Conservation (phyloP, 2,329 filamentous ascomycete species). For the Exophiala sp. region DNA sequence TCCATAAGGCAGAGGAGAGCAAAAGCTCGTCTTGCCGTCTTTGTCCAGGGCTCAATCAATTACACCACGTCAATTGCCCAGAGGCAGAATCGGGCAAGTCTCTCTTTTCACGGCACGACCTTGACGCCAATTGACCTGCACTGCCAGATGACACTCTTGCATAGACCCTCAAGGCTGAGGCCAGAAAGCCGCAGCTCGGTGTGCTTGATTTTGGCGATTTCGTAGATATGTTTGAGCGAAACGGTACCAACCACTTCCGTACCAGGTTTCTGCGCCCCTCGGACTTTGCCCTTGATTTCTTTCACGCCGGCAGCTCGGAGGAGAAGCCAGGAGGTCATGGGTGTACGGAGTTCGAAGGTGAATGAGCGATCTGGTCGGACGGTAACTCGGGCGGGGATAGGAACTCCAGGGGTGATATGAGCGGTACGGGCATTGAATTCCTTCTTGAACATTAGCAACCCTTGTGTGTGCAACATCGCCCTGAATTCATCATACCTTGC, state of each 20-base stretch:
- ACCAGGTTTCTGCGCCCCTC: constrained; percentile 68
- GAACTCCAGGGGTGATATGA: constrained; percentile 73
- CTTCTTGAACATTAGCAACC: constrained; percentile 43
- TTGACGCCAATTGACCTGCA: constrained; percentile 69
- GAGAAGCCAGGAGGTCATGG: constrained; percentile 85
- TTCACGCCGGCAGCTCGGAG: constrained; percentile 74
- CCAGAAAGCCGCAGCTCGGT: constrained; percentile 68
- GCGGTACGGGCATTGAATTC: constrained; percentile 95
- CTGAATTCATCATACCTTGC: constrained; percentile 63
- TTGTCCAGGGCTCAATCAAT: not conserved
- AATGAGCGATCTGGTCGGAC: constrained; percentile 92
- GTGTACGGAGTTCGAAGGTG: constrained; percentile 86
- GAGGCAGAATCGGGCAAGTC: no score
- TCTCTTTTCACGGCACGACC: constrained; percentile 55
- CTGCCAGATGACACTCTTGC: constrained; percentile 67
- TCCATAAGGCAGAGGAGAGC: not conserved
- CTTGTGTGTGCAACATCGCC: not conserved
- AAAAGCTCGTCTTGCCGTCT: not conserved
- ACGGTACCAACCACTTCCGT: constrained; percentile 75
- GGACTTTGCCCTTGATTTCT: constrained; percentile 63
- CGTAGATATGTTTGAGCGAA: constrained; percentile 91
- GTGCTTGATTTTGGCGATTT: constrained; percentile 96
- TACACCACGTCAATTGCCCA: not conserved
- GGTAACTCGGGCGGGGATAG: constrained; percentile 82
- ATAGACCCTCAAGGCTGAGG: constrained; percentile 62